Conservation (phyloP, 129 eudicot species). For the Gnaphalium uliginosum region DNA sequence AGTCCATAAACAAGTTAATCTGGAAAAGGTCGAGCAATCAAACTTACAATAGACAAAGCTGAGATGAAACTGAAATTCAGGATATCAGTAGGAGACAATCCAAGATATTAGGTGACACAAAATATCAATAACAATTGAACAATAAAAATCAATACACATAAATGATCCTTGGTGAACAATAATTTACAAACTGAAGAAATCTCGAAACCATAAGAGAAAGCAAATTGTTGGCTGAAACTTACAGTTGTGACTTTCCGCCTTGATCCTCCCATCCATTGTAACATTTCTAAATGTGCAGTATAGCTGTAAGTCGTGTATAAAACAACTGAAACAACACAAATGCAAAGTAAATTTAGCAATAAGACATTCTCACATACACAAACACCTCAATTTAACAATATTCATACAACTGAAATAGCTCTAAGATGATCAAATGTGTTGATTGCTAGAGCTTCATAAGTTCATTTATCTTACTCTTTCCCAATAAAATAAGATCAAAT, state of each 20-base stretch:
- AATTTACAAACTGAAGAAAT: slow-evolving; percentile 3
- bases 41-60: slow-evolving; percentile 8
- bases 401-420: slow-evolving; percentile 8
- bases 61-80: neutral
- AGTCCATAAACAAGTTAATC: neutral
- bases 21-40: neutral
- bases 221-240: slow-evolving; percentile 36
- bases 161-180: slow-evolving; percentile 12
- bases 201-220: slow-evolving; percentile 10
- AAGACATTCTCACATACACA: neutral
- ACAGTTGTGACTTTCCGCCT: slow-evolving; percentile 87
- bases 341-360: neutral
- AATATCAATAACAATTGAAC: neutral
- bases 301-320: slow-evolving; percentile 21
- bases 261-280: slow-evolving; percentile 99
- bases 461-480: slow-evolving; percentile 16
- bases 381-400: slow-evolving; percentile 14
- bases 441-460: slow-evolving; percentile 8
- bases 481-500: slow-evolving; percentile 9
- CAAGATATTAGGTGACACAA: neutral
- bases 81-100: neutral
- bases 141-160: neutral
- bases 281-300: slow-evolving; percentile 42
- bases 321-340: slow-evolving; percentile 22
- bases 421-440: slow-evolving; percentile 16